Percentiles rank a stretch among this genome's conserved stretches.
Evolutionary conservation across 2,329 filamentous ascomycete genomes (phyloP).

Genomic region (Lecanicillium sp.): DNA sequence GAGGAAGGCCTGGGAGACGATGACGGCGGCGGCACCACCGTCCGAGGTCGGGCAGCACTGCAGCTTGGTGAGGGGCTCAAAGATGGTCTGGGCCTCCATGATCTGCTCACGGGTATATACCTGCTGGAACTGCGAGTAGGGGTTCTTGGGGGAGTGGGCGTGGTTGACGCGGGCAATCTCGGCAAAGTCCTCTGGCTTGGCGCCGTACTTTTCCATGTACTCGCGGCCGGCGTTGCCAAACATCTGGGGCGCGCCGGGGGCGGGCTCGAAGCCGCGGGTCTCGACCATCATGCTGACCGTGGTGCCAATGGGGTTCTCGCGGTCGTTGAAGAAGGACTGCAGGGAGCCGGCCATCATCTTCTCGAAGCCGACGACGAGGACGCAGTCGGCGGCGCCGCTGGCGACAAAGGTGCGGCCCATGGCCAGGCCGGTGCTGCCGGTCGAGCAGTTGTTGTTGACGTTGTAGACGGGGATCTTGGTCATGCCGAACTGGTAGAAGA

Average conservation of each 20-base stretch:
- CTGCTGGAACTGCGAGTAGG: constrained; percentile 95
- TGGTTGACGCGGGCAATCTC: constrained; percentile 94
- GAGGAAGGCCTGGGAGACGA: constrained; percentile 85
- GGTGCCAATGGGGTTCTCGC: constrained; percentile 70
- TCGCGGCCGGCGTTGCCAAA: constrained; percentile 92
- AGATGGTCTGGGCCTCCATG: constrained; percentile 66
- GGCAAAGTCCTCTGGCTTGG: constrained; percentile 77
- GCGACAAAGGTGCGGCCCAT: constrained; percentile 76
- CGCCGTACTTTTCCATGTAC: constrained; percentile 94
- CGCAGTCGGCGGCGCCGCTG: constrained; percentile 75
- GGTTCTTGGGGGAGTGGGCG: constrained; percentile 82
- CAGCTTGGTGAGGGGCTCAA: constrained; percentile 87
- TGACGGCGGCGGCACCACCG: constrained; percentile 77
- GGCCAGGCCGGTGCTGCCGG: constrained; percentile 82
- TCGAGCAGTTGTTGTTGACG: constrained; percentile 98
- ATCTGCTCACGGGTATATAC: constrained; percentile 86
- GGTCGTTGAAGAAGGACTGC: constrained; percentile 76
- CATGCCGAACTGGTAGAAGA: constrained; percentile 99
- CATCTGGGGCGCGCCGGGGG: constrained; percentile 82
- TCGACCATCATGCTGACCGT: constrained; percentile 71
- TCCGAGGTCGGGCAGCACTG: constrained; percentile 97
- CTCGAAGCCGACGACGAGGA: constrained; percentile 91
- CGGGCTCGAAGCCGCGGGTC: constrained; percentile 73
- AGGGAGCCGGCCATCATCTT: constrained; percentile 95
- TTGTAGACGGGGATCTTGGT: constrained; percentile 95